These are phyloP conservation scores for Aspergillus pseudoglaucus DNA, from an alignment of 2,329 filamentous ascomycete genomes.

Conservation along the genomic window DNA sequence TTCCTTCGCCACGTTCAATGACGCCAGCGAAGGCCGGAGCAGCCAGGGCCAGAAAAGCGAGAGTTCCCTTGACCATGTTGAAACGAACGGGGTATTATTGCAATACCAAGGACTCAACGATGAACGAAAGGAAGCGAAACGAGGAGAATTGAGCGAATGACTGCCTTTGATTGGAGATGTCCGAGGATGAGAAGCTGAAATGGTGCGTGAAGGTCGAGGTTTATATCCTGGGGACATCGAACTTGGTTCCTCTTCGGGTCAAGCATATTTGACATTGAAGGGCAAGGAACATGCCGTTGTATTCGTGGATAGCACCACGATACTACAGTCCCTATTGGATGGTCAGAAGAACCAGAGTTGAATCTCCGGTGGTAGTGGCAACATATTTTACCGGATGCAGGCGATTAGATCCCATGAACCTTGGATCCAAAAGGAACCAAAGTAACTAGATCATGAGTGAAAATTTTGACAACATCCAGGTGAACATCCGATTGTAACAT, in stretches of 20 bases:
- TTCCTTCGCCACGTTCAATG: constrained; percentile 18
- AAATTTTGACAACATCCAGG: constrained; percentile 5
- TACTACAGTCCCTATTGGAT: neutral
- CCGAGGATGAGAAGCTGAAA: neutral
- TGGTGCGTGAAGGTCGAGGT: neutral
- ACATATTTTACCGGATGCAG: constrained; percentile 13
- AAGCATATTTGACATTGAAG: neutral
- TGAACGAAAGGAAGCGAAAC: neutral
- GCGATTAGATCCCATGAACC: constrained; percentile 7
- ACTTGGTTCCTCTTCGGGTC: neutral
- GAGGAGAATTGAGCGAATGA: constrained; percentile 6
- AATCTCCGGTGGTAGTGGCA: neutral
- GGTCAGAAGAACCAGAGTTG: neutral
- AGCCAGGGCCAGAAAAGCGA: constrained; percentile 31
- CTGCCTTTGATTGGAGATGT: constrained; percentile 11
- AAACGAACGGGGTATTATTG: constrained; percentile 8
- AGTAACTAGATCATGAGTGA: constrained; percentile 6
- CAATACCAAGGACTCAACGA: neutral
- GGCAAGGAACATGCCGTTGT: neutral
- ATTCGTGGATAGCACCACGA: neutral
- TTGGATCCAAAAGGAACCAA: constrained; percentile 14
- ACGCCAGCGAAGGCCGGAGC: constrained; percentile 31
- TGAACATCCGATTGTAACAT: constrained; percentile 24
- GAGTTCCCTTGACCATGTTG: constrained; percentile 31
- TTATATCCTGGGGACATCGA: neutral